A percentile compares a stretch with the other conserved stretches of the same genome.
Evolutionary conservation across 306 rosid species (phyloP).

Genomic region (Citrullus mucosospermus): DNA sequence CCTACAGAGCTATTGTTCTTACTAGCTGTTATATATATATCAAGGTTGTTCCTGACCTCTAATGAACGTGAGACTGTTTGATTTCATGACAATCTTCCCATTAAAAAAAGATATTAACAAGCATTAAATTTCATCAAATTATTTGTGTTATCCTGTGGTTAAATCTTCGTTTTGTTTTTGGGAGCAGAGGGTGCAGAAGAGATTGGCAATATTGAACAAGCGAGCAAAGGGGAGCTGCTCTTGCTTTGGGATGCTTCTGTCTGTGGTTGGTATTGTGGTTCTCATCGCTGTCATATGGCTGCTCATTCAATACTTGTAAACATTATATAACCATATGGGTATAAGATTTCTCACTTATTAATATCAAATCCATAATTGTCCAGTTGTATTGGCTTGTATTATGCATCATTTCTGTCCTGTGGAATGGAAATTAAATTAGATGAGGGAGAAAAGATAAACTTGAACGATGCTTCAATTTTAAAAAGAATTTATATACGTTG

Average conservation of each 20-base stretch:
- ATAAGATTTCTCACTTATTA: neutral
- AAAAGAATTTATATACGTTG: neutral
- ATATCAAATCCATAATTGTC: neutral
- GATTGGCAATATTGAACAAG: slow-evolving; percentile 19
- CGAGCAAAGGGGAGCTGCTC: slow-evolving; percentile 25
- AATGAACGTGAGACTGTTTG: neutral
- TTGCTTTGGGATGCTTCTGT: slow-evolving; percentile 16
- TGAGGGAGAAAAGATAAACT: neutral
- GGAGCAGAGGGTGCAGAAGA: slow-evolving; percentile 24
- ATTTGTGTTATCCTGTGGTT: neutral
- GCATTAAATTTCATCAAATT: neutral
- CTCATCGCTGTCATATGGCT: slow-evolving; percentile 13
- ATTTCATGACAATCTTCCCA: neutral
- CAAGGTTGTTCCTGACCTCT: neutral
- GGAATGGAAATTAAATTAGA: neutral
- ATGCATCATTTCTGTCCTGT: neutral
- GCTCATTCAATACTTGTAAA: slow-evolving; percentile 17
- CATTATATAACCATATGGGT: neutral
- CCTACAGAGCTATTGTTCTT: neutral
- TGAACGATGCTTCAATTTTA: neutral
- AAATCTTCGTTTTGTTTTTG: neutral
- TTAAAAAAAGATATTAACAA: neutral
- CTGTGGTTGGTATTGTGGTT: slow-evolving; percentile 12
- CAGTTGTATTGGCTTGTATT: neutral
- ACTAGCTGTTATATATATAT: neutral